phyloP scores from a whole-genome alignment of 495 filamentous ascomycete genomes.

The Hypoxylon trugodes region DNA sequence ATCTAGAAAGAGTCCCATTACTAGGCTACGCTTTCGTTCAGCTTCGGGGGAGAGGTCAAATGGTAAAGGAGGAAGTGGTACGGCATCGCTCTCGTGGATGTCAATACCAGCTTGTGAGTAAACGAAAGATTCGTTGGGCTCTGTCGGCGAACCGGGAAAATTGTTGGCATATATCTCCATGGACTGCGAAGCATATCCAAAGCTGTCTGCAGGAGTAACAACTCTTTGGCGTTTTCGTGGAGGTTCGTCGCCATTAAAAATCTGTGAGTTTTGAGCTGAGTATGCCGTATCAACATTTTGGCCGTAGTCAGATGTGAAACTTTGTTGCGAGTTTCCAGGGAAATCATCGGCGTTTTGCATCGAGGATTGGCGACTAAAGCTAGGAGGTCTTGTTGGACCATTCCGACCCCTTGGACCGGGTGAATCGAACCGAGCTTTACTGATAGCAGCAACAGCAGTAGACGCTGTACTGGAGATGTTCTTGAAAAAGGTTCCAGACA shows the following conservation, averaged over 20 bases:
- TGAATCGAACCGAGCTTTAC: slow-evolving; percentile 92
- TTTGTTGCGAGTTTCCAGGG: slow-evolving; percentile 59
- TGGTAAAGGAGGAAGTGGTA: slow-evolving; percentile 74
- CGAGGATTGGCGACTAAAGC: slow-evolving; percentile 63
- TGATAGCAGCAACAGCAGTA: slow-evolving; percentile 91
- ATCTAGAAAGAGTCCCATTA: slow-evolving; percentile 90
- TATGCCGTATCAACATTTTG: slow-evolving; percentile 59
- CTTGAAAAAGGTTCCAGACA: slow-evolving; percentile 89
- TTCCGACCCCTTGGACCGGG: slow-evolving; percentile 71
- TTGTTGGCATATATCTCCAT: slow-evolving; percentile 60
- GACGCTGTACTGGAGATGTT: slow-evolving; percentile 94
- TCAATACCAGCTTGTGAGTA: slow-evolving; percentile 66
- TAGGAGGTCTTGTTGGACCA: slow-evolving; percentile 57
- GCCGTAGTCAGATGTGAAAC: slow-evolving; percentile 55
- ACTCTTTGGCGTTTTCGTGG: slow-evolving; percentile 78
- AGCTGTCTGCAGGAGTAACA: slow-evolving; percentile 56
- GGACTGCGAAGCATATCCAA: slow-evolving; percentile 57
- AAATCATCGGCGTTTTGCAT: slow-evolving; percentile 67
- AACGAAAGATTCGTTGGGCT: slow-evolving; percentile 85
- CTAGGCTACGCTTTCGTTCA: slow-evolving; percentile 76
- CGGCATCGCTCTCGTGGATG: slow-evolving; percentile 58
- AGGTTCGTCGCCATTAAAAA: slow-evolving; percentile 72
- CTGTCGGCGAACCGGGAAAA: slow-evolving; percentile 74
- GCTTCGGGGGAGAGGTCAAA: slow-evolving; percentile 70
- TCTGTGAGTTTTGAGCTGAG: slow-evolving; percentile 49